These are phyloP conservation scores for Phenoliferia sp. DNA, from an alignment of 1,284 basidiomycete genomes.

Conservation along the genomic window DNA sequence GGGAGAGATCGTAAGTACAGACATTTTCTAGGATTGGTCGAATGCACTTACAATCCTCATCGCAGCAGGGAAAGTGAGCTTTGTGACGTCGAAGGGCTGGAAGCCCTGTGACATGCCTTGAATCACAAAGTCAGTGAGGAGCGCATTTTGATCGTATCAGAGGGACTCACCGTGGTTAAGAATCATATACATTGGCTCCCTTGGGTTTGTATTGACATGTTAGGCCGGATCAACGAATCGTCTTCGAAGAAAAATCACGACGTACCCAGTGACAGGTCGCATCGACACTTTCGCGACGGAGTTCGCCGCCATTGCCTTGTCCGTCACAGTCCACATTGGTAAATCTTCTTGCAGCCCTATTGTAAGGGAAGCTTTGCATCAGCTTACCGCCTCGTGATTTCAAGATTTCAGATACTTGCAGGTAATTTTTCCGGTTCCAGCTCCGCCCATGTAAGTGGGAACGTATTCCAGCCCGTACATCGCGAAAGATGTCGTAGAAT, in stretches of 20 bases:
- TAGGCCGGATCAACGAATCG: neutral
- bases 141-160: neutral
- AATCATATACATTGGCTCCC: slow-evolving; percentile 25
- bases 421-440: neutral
- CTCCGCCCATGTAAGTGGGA: neutral
- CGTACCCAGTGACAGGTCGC: slow-evolving; percentile 61
- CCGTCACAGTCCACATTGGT: slow-evolving; percentile 47
- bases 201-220: neutral
- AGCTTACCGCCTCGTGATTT: slow-evolving; percentile 56
- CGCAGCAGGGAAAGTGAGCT: slow-evolving; percentile 17
- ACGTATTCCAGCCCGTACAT: slow-evolving; percentile 20
- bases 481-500: slow-evolving; percentile 17
- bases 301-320: slow-evolving; percentile 65
- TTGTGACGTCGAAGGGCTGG: slow-evolving; percentile 6
- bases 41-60: slow-evolving; percentile 9
- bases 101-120: neutral
- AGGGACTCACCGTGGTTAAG: neutral
- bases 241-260: neutral
- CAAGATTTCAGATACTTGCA: too few relatives aligned
- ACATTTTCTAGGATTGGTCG: neutral
- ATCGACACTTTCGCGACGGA: slow-evolving; percentile 58
- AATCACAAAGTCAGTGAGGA: neutral
- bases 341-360: neutral
- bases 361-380: slow-evolving; percentile 52
- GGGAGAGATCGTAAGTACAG: neutral